Percentiles rank a stretch among this genome's conserved stretches.
phyloP scores from a whole-genome alignment of 495 filamentous ascomycete species.

The Peziza echinospora region DNA sequence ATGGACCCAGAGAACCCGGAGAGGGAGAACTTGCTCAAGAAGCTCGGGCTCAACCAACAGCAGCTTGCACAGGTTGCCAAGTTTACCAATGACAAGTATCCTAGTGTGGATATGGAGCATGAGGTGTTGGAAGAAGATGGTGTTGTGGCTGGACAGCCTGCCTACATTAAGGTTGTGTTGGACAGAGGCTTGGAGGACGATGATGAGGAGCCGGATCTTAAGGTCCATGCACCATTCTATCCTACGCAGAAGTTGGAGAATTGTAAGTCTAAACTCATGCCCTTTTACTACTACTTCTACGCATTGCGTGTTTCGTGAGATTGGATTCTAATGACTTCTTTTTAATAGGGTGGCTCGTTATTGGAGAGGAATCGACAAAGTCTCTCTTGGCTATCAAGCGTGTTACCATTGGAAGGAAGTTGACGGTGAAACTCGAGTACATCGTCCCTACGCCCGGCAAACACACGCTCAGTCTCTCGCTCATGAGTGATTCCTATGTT shows the following conservation, averaged over 20 bases:
- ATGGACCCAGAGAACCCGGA: conserved; percentile 82
- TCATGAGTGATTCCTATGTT: conserved; percentile 96
- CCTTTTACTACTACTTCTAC: too few species aligned
- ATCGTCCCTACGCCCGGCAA: conserved; percentile 65
- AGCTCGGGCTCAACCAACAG: conserved; percentile 53
- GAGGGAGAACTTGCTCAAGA: conserved; percentile 50
- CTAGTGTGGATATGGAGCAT: conserved; percentile 67
- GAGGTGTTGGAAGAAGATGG: conserved; percentile 61
- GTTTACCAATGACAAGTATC: conserved; percentile 95
- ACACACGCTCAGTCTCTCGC: conserved; percentile 71
- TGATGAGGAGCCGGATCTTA: conserved; percentile 51
- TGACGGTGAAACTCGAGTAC: conserved; percentile 69
- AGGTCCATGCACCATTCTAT: conserved; percentile 91
- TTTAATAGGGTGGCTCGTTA: conserved; percentile 52
- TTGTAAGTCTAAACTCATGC: conserved; percentile 21
- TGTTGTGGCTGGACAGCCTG: conserved; percentile 55
- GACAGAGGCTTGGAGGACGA: conserved; percentile 52
- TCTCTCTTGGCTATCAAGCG: conserved; percentile 87
- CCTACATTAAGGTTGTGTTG: conserved; percentile 69
- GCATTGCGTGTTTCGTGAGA: too few species aligned
- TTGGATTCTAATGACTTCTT: too few species aligned
- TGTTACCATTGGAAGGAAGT: conserved; percentile 56
- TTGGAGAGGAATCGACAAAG: conserved; percentile 70
- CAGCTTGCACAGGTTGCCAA: conserved; percentile 73
- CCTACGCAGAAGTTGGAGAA: conserved; percentile 86